phyloP scores from a whole-genome alignment of 139 green algal species.

The Closterium sp. region DNA sequence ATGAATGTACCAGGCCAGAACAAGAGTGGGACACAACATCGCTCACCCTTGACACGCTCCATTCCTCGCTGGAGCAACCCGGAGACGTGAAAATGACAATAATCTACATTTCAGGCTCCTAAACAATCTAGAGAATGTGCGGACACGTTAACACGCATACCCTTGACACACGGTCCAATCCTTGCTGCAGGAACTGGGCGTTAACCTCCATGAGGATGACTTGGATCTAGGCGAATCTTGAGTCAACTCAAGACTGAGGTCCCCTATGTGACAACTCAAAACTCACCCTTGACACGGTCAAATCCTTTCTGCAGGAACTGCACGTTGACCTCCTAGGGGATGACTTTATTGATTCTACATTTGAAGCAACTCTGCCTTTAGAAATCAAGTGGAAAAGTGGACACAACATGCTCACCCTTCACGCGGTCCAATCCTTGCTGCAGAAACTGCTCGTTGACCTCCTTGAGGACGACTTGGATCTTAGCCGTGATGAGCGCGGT shows the following conservation, averaged over 20 bases:
- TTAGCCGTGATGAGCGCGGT: constrained; percentile 80
- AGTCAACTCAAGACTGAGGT: no score
- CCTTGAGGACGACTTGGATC: constrained; percentile 83
- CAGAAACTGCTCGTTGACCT: constrained; percentile 96
- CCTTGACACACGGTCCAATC: constrained; percentile 67
- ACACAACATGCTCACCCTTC: neutral
- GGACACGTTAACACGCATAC: neutral
- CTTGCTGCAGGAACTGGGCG: constrained; percentile 89
- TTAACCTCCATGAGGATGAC: constrained; percentile 97
- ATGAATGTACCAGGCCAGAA: no score
- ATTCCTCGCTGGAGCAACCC: neutral
- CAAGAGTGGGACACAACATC: no score
- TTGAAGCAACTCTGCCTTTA: no score
- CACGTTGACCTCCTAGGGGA: constrained; percentile 98
- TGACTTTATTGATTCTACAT: no score
- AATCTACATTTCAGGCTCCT: neutral
- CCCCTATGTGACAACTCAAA: no score
- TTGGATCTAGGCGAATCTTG: constrained; percentile 45
- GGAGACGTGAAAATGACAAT: neutral
- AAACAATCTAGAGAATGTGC: neutral
- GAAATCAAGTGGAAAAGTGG: neutral
- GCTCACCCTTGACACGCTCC: no score
- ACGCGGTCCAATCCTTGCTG: constrained; percentile 80
- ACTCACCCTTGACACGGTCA: constrained; percentile 57
- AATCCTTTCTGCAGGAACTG: constrained; percentile 91